Conservation (phyloP, 2,329 filamentous ascomycete species). For the Myriosclerotinia duriaeana region DNA sequence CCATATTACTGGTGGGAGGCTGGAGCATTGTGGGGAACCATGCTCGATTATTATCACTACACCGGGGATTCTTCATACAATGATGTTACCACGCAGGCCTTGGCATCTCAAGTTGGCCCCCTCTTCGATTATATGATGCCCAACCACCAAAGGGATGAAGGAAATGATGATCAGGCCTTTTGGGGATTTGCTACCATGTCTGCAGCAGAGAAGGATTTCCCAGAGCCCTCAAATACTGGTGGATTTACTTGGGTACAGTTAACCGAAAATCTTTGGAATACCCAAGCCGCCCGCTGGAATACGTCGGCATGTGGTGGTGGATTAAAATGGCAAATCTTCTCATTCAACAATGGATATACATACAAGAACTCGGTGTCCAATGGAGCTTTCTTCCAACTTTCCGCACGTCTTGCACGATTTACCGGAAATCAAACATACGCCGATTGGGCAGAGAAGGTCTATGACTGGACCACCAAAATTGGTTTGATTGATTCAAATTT, state of each 20-base stretch:
- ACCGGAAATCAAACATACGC: constrained; percentile 65
- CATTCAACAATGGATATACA: constrained; percentile 71
- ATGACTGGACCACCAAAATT: constrained; percentile 60
- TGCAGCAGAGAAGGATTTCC: constrained; percentile 67
- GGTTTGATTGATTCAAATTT: constrained; percentile 54
- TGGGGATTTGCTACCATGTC: constrained; percentile 68
- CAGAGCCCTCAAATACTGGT: constrained; percentile 52
- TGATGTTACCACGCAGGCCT: constrained; percentile 55
- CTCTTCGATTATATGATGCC: constrained; percentile 60
- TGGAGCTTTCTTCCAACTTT: constrained; percentile 79
- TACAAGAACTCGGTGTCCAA: constrained; percentile 85
- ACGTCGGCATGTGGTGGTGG: constrained; percentile 66
- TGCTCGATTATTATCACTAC: constrained; percentile 69
- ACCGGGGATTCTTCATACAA: constrained; percentile 64
- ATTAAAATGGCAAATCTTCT: constrained; percentile 78
- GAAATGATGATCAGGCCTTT: constrained; percentile 75
- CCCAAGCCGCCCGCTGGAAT: constrained; percentile 71
- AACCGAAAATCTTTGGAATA: constrained; percentile 70
- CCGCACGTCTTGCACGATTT: constrained; percentile 69
- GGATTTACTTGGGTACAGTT: constrained; percentile 66
- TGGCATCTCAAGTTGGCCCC: constrained; percentile 60
- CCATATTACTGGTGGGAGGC: constrained; percentile 65
- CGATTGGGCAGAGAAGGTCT: constrained; percentile 67
- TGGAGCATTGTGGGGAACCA: constrained; percentile 61
- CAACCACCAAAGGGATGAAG: constrained; percentile 57